phyloP scores from a whole-genome alignment of 805 yeast species.

The Metschnikowia proteae region DNA sequence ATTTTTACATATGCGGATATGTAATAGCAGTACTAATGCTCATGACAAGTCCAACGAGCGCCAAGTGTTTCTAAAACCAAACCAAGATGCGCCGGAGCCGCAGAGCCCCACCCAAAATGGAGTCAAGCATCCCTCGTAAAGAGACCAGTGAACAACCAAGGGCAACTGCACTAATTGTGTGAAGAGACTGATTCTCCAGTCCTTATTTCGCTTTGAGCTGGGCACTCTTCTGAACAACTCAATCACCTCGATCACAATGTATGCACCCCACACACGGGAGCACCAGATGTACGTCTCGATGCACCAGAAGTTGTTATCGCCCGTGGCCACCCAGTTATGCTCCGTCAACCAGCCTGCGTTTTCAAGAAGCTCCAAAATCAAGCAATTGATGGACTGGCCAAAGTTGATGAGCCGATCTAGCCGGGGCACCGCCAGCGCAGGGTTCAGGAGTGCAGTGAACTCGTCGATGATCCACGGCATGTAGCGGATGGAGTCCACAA shows the following conservation, averaged over 20 bases:
- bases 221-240: constrained; percentile 43
- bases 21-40: not conserved
- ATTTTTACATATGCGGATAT: not conserved
- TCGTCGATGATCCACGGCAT: constrained; percentile 45
- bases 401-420: constrained; percentile 34
- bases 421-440: constrained; percentile 23
- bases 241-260: constrained; percentile 35
- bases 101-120: constrained; percentile 49
- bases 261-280: constrained; percentile 43
- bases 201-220: constrained; percentile 29
- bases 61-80: constrained; percentile 36
- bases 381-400: constrained; percentile 38
- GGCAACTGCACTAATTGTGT: constrained; percentile 40
- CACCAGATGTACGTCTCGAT: constrained; percentile 43
- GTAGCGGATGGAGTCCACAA: constrained; percentile 39
- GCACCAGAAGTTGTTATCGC: constrained; percentile 40
- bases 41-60: constrained; percentile 28
- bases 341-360: constrained; percentile 46
- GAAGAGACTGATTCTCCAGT: constrained; percentile 36
- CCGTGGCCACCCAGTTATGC: constrained; percentile 43
- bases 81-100: constrained; percentile 44
- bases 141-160: constrained; percentile 43
- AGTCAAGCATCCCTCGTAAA: constrained; percentile 40
- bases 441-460: constrained; percentile 26
- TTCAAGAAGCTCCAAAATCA: constrained; percentile 38